phyloP scores from a whole-genome alignment of 2,329 filamentous ascomycete species.

The Corynespora cassiicola region DNA sequence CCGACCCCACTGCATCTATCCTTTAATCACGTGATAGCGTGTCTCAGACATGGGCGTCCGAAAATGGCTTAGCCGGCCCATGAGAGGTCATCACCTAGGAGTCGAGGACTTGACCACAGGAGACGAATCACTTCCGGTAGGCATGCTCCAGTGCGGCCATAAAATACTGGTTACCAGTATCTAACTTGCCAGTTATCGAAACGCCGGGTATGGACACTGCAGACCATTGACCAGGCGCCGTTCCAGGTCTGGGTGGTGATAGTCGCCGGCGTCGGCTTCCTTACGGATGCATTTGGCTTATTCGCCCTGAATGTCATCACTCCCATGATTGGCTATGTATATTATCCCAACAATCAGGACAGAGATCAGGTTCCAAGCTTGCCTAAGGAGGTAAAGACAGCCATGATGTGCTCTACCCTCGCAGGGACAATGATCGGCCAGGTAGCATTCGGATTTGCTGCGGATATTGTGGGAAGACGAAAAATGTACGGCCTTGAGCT shows the following conservation, averaged over 20 bases:
- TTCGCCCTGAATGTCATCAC: slow-evolving; percentile 50
- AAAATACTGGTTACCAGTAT: slow-evolving; percentile 6
- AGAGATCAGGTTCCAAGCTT: slow-evolving; percentile 28
- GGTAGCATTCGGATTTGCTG: slow-evolving; percentile 46
- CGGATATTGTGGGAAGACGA: slow-evolving; percentile 45
- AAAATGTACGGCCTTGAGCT: slow-evolving; percentile 51
- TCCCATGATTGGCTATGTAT: slow-evolving; percentile 48
- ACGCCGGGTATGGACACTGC: slow-evolving; percentile 38
- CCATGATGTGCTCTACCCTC: slow-evolving; percentile 47
- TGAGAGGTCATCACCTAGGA: slow-evolving; percentile 35
- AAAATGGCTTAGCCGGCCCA: slow-evolving; percentile 38
- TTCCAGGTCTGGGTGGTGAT: slow-evolving; percentile 45
- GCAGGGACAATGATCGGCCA: slow-evolving; percentile 48
- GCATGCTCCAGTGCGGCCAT: slow-evolving; percentile 9
- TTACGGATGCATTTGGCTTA: slow-evolving; percentile 49
- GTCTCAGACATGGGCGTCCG: slow-evolving; percentile 29
- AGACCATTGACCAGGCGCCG: slow-evolving; percentile 40
- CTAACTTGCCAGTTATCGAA: slow-evolving; percentile 22
- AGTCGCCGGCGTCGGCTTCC: slow-evolving; percentile 49
- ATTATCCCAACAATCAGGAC: slow-evolving; percentile 35
- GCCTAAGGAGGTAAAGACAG: slow-evolving; percentile 40
- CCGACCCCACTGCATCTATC: no score
- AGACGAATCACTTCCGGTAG: slow-evolving; percentile 38
- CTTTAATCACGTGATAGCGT: slow-evolving; percentile 5
- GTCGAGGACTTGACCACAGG: slow-evolving; percentile 39